Base-by-base conservation (phyloP, 257 asterid genomes). In the Solanum chilense region DNA sequence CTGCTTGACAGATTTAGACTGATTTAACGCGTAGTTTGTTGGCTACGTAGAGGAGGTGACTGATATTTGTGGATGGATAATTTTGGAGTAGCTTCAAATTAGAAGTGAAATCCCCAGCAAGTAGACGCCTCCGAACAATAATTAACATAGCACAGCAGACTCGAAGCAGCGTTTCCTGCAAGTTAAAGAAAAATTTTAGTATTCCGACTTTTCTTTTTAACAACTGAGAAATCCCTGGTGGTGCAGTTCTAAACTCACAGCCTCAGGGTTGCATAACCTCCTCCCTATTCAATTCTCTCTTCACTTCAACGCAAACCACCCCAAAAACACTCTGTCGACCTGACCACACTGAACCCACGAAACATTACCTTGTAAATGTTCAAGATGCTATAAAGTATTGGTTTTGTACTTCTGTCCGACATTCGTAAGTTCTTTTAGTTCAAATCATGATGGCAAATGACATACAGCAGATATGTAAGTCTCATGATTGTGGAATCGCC, bases 101-200 rank as follows among this genome's bases (percentile, higher is more conserved):
- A 42, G 98, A 92, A 33, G 98, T 96, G 91, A 96, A 96, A 90
- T 96, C 99, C 7, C 98, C 98, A 56, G 98, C 99, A 80, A 96
- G 98, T 64, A 96, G 88, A 45, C 98, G 97, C 94, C 92, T 95
- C 88, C 98, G 90, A 10, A 95, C 97, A 9, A 95, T 93, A 73
- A 96, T 89, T 89, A 96, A 93, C 99, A 95, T 96, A 9, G 99
- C 98, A 77, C 99, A 96, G 88, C 98, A 96, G 70, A 96, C 87
- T 60, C 99, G 93, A 11, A 95, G 98, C 69, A 96, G 91, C 0
- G 98, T 95, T 88, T 93, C 99, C 99, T 96, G 96, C 91, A 91
- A 86, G 68, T 23, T 27, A 3, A 82, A n/a, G 33, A 66, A 37
- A 76, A 49, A 10, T 35, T 70, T 85, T 23, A 47, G 15, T 80